A percentile compares a stretch with the other conserved stretches of the same genome.
phyloP scores from a whole-genome alignment of 495 filamentous ascomycete species.

The Cudoniella acicularis region DNA sequence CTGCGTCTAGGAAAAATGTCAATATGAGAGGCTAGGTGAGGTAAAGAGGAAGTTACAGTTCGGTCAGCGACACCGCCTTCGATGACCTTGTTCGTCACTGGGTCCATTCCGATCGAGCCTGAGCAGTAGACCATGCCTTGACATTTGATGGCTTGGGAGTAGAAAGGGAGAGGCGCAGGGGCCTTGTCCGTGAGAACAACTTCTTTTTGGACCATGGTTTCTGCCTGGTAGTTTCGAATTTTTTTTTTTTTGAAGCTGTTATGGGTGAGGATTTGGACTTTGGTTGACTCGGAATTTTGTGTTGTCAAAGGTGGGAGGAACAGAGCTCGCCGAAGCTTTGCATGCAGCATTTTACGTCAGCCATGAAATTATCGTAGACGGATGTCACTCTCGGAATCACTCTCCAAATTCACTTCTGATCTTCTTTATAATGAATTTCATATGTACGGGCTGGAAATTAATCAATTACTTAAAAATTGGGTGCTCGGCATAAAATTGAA shows the following conservation, averaged over 20 bases:
- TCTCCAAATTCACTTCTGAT: too few species aligned
- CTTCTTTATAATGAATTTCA: too few species aligned
- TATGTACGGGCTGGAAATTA: too few species aligned
- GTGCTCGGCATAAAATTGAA: too few species aligned
- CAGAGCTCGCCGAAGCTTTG: too few species aligned
- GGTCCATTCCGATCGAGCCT: constrained; percentile 48
- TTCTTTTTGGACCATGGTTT: constrained; percentile 26
- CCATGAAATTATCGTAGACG: too few species aligned
- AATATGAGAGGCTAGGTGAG: constrained; percentile 16
- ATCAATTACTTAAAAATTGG: too few species aligned
- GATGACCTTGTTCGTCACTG: constrained; percentile 43
- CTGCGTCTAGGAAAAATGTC: constrained; percentile 34
- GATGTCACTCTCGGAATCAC: too few species aligned
- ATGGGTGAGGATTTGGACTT: background rate
- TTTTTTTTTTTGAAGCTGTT: background rate
- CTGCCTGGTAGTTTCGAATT: background rate
- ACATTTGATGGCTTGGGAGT: constrained; percentile 54
- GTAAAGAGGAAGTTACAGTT: constrained; percentile 38
- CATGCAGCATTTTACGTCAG: too few species aligned
- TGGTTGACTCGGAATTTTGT: too few species aligned
- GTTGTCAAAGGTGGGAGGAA: too few species aligned
- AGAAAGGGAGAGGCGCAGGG: constrained; percentile 50
- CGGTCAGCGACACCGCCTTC: constrained; percentile 52
- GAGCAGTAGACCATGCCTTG: constrained; percentile 58
- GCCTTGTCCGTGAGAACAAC: constrained; percentile 47